Base-by-base conservation (phyloP, 768 basidiomycete species). In the Rhizopogon sp. region DNA sequence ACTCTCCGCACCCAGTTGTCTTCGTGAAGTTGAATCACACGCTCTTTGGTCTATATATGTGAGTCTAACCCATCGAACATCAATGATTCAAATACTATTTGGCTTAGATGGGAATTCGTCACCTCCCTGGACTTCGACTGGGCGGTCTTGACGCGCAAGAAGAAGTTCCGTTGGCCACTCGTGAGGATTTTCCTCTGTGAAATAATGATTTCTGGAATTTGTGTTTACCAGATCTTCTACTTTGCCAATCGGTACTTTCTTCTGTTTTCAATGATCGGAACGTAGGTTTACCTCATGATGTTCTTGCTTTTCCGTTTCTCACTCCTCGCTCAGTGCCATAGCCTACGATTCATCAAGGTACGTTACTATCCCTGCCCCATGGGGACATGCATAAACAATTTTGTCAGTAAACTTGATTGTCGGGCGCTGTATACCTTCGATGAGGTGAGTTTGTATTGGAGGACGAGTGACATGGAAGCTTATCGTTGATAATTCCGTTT, bases 401-500 rank as follows among this genome's bases (percentile, higher is more conserved):
- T 25, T 11, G 16, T 6, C 50, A 78, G 77, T 22, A 56, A 62
- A 54, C 53, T 80, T 53, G 70, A 76, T 43, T 79, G 78, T 56
- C 76, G 78, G 58, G 67, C 72, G 3, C 56, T 79, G 56, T 79
- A 80, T 63, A 72, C 74, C 25, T 78, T 76, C 62, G 76, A 77
- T 58, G 73, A 79, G 66, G 76, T 77, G 54, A 43, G 60, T 54
- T 49, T 55, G 57, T 22, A 9, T 37, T 31, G 25, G 25, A 25
- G 25, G 4, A n/a, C 50, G 47, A 11, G 33, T 16, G 7, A 25
- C 25, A 25, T 25, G 25, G 20, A 3, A n/a, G 39, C 13, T 1
- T 29, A 3, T 13, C 13, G 8, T 25, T 28, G 17, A n/a, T 33
- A 35, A 47, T 9, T 43, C 14, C 13, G 7, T 31, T 66, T 25